Base-by-base conservation (phyloP, 2,329 filamentous ascomycete species). In the Claviceps africana region DNA sequence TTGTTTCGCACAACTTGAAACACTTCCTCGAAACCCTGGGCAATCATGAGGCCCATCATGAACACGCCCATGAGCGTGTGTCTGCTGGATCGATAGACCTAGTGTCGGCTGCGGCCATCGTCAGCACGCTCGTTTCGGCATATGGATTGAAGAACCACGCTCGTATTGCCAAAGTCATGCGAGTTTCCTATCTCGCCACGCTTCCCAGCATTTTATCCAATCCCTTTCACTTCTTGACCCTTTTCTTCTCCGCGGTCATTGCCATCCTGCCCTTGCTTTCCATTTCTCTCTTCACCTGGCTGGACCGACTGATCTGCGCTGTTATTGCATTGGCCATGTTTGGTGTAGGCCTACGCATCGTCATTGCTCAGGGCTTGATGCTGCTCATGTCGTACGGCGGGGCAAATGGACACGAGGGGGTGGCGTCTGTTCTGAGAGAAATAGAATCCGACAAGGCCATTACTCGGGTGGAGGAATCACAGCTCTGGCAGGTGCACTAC, bases 401-500 rank as follows among this genome's bases (percentile, higher is more conserved):
- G 10, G 63, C 56, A 33, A 62, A 61, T 47, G 66, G 65, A 35
- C 67, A 69, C 48, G 65, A 63, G 40, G 70, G 79, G 4, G 82
- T 93, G 1, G 75, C 80, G 3, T 82, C 84, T 22, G 83, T 95
- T n/a, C 75, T 96, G 60, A 79, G 80, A 52, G 88, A 95, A 65
- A 90, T 98, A 50, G 84, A 89, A 65, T 77, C 82, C 1, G 89
- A 96, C 60, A 81, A 86, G 1, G 77, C 78, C 52, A 82, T 97
- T 28, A 78, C 78, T 45, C 77, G 78, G 1, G 82, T 98, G 47
- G 88, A 96, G 53, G 90, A 96, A 62, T 91, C 90, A 1, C 83
- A 89, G 64, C 95, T 98, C 67, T 98, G 93, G 93, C 93, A 98
- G 71, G 93, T 96, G 15, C 93, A 98, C 68, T 96, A 97, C 65